Evolutionary conservation across 1,139 yeast species (phyloP).

Genomic region (Blastobotrys raffinosifermentans): DNA sequence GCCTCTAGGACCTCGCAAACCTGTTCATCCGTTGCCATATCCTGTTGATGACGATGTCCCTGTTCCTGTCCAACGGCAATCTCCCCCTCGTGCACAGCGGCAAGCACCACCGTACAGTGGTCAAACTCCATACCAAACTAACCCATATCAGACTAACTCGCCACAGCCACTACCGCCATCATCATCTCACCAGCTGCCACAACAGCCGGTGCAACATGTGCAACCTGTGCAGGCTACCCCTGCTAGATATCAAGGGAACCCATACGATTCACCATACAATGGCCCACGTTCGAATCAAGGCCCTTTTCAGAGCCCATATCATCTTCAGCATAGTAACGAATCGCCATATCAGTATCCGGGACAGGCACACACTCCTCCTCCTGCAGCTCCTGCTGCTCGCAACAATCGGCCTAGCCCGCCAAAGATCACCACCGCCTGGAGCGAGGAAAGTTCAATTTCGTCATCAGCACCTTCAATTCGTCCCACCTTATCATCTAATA

Average conservation of each 20-base stretch:
- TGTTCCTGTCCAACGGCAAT: neutral
- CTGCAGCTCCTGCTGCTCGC: constrained; percentile 1
- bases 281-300: constrained; percentile 9
- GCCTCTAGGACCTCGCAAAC: constrained; percentile 1
- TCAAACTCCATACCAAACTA: too few relatives aligned
- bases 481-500: constrained; percentile 4
- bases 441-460: constrained; percentile 10
- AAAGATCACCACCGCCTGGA: constrained; percentile 3
- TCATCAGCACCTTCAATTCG: constrained; percentile 2
- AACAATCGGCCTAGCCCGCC: constrained; percentile 3
- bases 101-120: neutral
- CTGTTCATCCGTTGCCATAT: neutral
- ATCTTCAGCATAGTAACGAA: constrained; percentile 14
- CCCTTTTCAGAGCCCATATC: constrained; percentile 13
- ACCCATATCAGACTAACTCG: too few relatives aligned
- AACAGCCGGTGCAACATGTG: constrained; percentile 1
- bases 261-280: constrained; percentile 6
- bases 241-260: constrained; percentile 1
- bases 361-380: constrained; percentile 1
- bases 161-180: neutral
- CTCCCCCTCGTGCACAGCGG: neutral
- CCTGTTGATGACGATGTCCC: neutral
- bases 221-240: constrained; percentile 3
- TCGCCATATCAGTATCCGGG: constrained; percentile 9
- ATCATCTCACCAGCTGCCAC: constrained; percentile 10